Evolutionary conservation across 1,139 yeast genomes (phyloP).

Genomic region (Arxiozyma slooffiae): DNA sequence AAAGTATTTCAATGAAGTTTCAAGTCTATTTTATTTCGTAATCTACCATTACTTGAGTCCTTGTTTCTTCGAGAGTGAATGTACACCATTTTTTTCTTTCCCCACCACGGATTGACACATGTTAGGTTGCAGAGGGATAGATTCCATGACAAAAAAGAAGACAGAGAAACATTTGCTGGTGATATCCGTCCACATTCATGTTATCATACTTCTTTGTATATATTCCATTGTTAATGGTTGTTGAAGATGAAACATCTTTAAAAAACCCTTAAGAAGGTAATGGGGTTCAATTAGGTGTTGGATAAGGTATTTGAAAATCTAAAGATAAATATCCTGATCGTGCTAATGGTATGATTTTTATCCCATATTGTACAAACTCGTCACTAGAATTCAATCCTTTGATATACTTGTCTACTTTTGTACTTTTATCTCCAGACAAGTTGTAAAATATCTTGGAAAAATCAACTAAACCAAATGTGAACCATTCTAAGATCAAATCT

Average conservation of each 20-base stretch:
- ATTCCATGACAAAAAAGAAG: too few species aligned
- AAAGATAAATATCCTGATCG: conserved; percentile 53
- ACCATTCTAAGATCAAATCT: conserved; percentile 38
- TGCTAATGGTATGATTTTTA: conserved; percentile 47
- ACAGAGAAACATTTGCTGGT: too few species aligned
- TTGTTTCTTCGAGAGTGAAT: background rate
- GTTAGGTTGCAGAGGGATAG: background rate
- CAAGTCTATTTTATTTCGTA: too few species aligned
- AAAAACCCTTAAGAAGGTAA: too few species aligned
- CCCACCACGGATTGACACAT: background rate
- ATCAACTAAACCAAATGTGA: conserved; percentile 40
- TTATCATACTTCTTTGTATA: too few species aligned
- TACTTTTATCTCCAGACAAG: conserved; percentile 4
- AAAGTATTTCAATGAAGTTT: too few species aligned
- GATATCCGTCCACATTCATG: too few species aligned
- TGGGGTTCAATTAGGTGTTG: too few species aligned
- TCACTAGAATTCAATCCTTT: conserved; percentile 33
- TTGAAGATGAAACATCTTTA: too few species aligned
- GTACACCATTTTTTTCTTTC: too few species aligned
- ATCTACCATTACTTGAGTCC: background rate
- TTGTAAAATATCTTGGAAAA: too few species aligned
- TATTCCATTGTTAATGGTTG: too few species aligned
- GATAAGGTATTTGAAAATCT: conserved; percentile 44
- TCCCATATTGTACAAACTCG: conserved; percentile 21
- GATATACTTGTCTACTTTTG: conserved; percentile 41